Conservation (phyloP, 352 stramenopile genomes). For the Globisporangium rhizosaccharum region DNA sequence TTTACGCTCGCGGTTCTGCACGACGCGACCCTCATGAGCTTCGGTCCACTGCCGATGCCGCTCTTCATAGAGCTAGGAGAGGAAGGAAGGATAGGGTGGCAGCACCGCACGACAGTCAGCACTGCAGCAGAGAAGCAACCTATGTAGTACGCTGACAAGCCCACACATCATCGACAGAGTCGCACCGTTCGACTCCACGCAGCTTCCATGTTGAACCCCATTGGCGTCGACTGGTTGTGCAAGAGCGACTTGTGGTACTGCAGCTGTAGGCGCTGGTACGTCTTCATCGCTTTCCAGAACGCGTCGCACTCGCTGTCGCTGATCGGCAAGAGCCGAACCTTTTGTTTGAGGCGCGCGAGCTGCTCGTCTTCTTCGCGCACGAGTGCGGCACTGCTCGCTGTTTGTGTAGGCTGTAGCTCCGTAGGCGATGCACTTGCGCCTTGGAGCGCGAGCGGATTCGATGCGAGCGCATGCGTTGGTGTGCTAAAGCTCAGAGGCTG, state of each 20-base stretch:
- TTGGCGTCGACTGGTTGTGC: conserved; percentile 28
- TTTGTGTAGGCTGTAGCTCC: background rate
- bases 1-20: conserved; percentile 29
- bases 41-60: conserved; percentile 34
- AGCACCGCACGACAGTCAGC: background rate
- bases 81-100: background rate
- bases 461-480: background rate
- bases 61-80: conserved; percentile 36
- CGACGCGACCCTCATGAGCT: conserved; percentile 29
- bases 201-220: conserved; percentile 56
- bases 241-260: conserved; percentile 24
- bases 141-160: background rate
- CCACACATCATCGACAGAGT: background rate
- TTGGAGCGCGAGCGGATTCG: background rate
- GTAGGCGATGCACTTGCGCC: background rate
- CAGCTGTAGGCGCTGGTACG: conserved; percentile 37
- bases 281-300: conserved; percentile 43
- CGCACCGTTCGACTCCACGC: conserved; percentile 44
- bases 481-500: background rate
- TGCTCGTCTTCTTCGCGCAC: conserved; percentile 23
- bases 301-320: conserved; percentile 28
- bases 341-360: conserved; percentile 41
- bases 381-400: background rate
- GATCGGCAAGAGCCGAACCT: conserved; percentile 30
- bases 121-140: no score